Evolutionary conservation across 164 flowering plant species (phyloP), one percentile per base, ranked within the genome.

Genomic region (Berberis vulgaris): DNA sequence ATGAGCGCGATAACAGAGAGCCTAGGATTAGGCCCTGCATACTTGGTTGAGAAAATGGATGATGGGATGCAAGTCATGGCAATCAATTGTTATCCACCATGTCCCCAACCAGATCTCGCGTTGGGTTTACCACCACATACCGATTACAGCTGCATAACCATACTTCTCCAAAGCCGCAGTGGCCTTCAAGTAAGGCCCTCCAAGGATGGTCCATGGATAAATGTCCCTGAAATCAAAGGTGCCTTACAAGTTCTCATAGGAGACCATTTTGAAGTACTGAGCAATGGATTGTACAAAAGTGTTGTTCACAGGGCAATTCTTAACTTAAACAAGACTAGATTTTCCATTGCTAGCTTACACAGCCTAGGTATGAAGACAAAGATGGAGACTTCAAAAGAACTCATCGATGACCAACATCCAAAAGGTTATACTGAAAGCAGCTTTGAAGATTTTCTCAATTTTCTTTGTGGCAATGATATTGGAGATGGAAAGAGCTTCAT

Each of bases 101-200:
- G 83, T 62, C 87, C 87, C 0, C 41, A 77, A 38, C 85, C 85
- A 0, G 69, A 61, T 0, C 54, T 58, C 0, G 65, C 74, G 1
- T 67, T 83, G 26, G 88, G 88, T 2, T 12, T 87, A 43, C 84
- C 86, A 0, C 82, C 88, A 0, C 94, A 85, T 43, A 73, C 88
- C 1, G 89, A 82, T 64, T 81, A 74, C 72, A 62, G 76, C 43
- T 78, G 78, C 75, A 44, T 84, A 7, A 83, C 88, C 49, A 57
- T 82, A 42, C 56, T 78, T 52, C 81, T 76, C 54, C 87, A 87
- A 65, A 77, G 70, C 68, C 64, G 70, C 41, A 65, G 59, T 0
- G 87, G 92, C 4, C 81, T 86, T 12, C 70, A 83, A 71, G 72
- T 81, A 54, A 43, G 67, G 59, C 77, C 71, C 57, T 1, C 57